phyloP scores from a whole-genome alignment of 2,329 filamentous ascomycete genomes.

The Zymoseptoria brevis region DNA sequence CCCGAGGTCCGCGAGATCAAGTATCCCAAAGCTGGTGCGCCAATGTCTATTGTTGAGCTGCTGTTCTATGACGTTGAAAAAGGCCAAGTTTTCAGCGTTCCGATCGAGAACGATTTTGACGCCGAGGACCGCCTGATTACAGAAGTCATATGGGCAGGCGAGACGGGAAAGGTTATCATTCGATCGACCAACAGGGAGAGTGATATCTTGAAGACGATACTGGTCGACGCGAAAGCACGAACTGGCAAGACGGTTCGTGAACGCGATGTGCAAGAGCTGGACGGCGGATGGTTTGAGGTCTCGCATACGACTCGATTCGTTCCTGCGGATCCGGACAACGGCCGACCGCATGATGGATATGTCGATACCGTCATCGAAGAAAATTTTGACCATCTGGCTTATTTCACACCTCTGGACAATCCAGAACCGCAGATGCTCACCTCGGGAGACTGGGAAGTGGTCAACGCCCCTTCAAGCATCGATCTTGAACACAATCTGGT shows the following conservation, averaged over 20 bases:
- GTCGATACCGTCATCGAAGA: slow-evolving; percentile 84
- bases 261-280: slow-evolving; percentile 71
- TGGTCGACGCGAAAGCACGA: slow-evolving; percentile 69
- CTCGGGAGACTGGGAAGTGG: slow-evolving; percentile 85
- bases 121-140: slow-evolving; percentile 84
- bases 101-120: slow-evolving; percentile 66
- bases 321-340: slow-evolving; percentile 70
- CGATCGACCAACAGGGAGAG: slow-evolving; percentile 92
- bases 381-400: slow-evolving; percentile 82
- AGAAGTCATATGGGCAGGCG: slow-evolving; percentile 82
- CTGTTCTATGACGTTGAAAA: slow-evolving; percentile 80
- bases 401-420: slow-evolving; percentile 83
- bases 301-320: slow-evolving; percentile 79
- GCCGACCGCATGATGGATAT: slow-evolving; percentile 70
- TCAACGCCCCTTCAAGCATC: slow-evolving; percentile 71
- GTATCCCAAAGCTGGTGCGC: slow-evolving; percentile 90
- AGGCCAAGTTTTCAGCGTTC: slow-evolving; percentile 69
- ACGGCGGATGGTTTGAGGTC: slow-evolving; percentile 96
- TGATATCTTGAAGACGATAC: slow-evolving; percentile 76
- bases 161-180: slow-evolving; percentile 65
- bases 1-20: slow-evolving; percentile 89
- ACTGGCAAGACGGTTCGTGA: slow-evolving; percentile 71
- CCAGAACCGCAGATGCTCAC: slow-evolving; percentile 78
- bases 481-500: slow-evolving; percentile 80
- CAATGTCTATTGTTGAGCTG: slow-evolving; percentile 82